Evolutionary conservation across 2,329 filamentous ascomycete species (phyloP).

Genomic region (Coniochaeta sp.): DNA sequence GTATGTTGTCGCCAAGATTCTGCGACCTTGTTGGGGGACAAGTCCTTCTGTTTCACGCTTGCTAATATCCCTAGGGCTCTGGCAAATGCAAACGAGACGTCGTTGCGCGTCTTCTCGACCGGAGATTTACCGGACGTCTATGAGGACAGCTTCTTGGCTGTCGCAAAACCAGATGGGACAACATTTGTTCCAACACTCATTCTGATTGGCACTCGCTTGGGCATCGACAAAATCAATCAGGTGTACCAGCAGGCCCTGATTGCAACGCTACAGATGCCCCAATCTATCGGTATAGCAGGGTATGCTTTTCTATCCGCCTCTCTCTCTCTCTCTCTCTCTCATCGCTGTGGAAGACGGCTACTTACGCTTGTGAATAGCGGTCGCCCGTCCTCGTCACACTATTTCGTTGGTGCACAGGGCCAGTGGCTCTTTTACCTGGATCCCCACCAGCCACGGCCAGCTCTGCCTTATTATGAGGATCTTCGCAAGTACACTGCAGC

Average conservation of each 20-base stretch:
- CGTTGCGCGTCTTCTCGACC: slow-evolving; percentile 77
- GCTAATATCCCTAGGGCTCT: slow-evolving; percentile 54
- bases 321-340: neutral
- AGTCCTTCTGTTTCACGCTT: neutral
- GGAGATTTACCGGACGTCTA: slow-evolving; percentile 90
- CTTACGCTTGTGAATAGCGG: slow-evolving; percentile 47
- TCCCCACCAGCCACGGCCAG: slow-evolving; percentile 76
- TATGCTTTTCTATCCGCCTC: slow-evolving; percentile 35
- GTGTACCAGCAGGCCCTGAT: slow-evolving; percentile 95
- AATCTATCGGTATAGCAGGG: slow-evolving; percentile 96
- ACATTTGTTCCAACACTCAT: slow-evolving; percentile 78
- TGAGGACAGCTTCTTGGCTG: slow-evolving; percentile 75
- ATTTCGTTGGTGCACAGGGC: slow-evolving; percentile 54
- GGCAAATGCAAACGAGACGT: slow-evolving; percentile 55
- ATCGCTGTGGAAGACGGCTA: neutral
- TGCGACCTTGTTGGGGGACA: neutral
- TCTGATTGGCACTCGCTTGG: slow-evolving; percentile 78
- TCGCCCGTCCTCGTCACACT: slow-evolving; percentile 77
- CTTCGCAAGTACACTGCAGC: slow-evolving; percentile 54
- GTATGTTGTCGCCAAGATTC: slow-evolving; percentile 41
- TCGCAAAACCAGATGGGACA: slow-evolving; percentile 60
- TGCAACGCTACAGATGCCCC: slow-evolving; percentile 73
- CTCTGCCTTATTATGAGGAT: slow-evolving; percentile 57
- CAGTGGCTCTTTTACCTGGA: slow-evolving; percentile 89
- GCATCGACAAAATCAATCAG: slow-evolving; percentile 88